These are phyloP conservation scores for Saccharomyces hybrid DNA, from an alignment of 1,139 yeast species.

Conservation along the genomic window DNA sequence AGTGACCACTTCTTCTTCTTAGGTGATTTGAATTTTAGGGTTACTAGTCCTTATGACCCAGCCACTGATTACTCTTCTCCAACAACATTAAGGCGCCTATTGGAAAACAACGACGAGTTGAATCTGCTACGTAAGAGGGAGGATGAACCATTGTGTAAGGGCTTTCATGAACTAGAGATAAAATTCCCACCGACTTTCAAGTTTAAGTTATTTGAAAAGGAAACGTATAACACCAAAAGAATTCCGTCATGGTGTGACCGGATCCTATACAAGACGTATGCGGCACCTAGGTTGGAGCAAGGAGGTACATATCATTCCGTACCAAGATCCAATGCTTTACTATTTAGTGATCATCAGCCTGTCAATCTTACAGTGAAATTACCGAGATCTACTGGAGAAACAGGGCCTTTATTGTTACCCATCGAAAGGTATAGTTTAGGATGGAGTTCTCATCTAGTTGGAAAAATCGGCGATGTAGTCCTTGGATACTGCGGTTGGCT, in stretches of 20 bases:
- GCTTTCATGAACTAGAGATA: conserved; percentile 57
- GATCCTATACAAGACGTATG: conserved; percentile 50
- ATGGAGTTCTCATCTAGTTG: conserved; percentile 1
- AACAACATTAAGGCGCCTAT: conserved; percentile 11
- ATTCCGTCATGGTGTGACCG: conserved; percentile 90
- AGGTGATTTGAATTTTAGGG: conserved; percentile 82
- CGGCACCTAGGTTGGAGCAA: conserved; percentile 7
- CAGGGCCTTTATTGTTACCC: not conserved
- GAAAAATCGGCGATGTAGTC: conserved; percentile 6
- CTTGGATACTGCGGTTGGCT: conserved; percentile 19
- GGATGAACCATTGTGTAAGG: conserved; percentile 43
- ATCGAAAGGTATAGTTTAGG: not conserved
- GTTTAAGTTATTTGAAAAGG: conserved; percentile 36
- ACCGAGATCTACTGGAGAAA: conserved; percentile 8
- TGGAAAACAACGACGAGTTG: conserved; percentile 50
- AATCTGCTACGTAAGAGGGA: conserved; percentile 34
- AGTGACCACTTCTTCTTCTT: conserved; percentile 54
- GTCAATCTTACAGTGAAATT: conserved; percentile 25
- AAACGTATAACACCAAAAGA: conserved; percentile 45
- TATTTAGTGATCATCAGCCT: conserved; percentile 33
- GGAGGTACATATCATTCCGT: conserved; percentile 21
- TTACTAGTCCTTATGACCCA: conserved; percentile 10
- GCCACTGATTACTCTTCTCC: conserved; percentile 14
- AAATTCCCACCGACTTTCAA: conserved; percentile 73
- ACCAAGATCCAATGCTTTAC: conserved; percentile 14